Base-by-base conservation (phyloP, 23 red algal genomes). In the Gracilariopsis chorda region DNA sequence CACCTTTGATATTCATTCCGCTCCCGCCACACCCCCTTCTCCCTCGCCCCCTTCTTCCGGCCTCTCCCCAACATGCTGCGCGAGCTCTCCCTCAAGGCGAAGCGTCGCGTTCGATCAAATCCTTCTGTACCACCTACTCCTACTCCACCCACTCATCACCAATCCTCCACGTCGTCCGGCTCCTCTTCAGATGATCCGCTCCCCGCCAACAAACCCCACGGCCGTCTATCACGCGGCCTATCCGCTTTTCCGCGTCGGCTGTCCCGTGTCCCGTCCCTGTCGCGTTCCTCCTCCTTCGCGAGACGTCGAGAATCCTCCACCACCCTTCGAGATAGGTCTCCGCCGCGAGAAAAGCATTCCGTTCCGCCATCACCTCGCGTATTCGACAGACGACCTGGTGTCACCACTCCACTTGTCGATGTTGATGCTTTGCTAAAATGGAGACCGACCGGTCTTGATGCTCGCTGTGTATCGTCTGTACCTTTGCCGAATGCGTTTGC, bases 341-440 rank as follows among this genome's bases (percentile, higher is more conserved):
- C 28, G 32, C 16, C 11, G 73, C 12, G 16, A 11, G 36, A 16
- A 16, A 14, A 14, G 63, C 27, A 23, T 13, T 13, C 13, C 27
- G 27, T 63, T 20, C 7, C 25, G 41, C 9, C 29, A 10, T 48
- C 21, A 45, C 52, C 53, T 33, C 78, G 78, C 33, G 28, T 49
- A 28, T 85, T 85, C 48, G 45, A 48, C 7, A 28, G 60, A 7
- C 64, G 48, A 36, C 34, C 77, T 34, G 88, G 88, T 34, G 41
- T 68, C 46, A 52, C 88, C 7, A 56, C 40, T 51, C 78, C 88
- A 25, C 75, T 92, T 21, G 29, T 52, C 9, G 48, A 53, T 47
- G 78, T 72, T 17, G 88, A 80, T 46, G 88, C 51, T 16, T 57
- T 92, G 56, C 37, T 92, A 7, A 82, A 78, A 11, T 92, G 88